Evolutionary conservation across 1,284 basidiomycete species (phyloP).

Genomic region (Ganoderma lingzhi): DNA sequence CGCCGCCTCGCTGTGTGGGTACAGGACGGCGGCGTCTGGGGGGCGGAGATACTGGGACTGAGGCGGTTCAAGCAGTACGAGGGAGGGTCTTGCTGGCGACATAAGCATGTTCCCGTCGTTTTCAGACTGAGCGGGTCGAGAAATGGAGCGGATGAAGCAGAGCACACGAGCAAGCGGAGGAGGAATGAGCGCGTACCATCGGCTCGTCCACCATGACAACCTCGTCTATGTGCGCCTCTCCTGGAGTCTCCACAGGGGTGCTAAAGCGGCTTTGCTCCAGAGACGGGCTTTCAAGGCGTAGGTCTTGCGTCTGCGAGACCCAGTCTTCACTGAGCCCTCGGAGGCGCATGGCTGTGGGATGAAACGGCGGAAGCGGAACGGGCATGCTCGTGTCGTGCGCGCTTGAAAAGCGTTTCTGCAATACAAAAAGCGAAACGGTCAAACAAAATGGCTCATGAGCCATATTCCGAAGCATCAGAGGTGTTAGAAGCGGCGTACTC

Average conservation of each 20-base stretch:
- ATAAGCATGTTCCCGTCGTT: constrained; percentile 24
- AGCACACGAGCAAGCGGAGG: background rate
- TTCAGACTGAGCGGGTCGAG: background rate
- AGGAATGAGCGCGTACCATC: constrained; percentile 24
- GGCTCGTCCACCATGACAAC: constrained; percentile 25
- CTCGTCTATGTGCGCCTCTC: constrained; percentile 24
- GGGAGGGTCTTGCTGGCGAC: constrained; percentile 19
- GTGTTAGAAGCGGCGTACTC: constrained; percentile 34
- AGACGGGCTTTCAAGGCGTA: constrained; percentile 66
- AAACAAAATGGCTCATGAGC: too few relatives aligned
- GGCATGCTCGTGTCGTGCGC: constrained; percentile 43
- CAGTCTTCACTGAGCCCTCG: constrained; percentile 64
- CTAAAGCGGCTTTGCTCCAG: constrained; percentile 14
- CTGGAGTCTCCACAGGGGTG: constrained; percentile 10
- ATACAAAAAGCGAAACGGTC: background rate
- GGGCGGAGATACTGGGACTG: constrained; percentile 17
- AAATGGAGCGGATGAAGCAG: background rate
- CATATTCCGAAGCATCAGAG: background rate
- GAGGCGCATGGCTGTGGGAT: constrained; percentile 18
- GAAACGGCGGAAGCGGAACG: constrained; percentile 29
- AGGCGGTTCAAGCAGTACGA: constrained; percentile 12
- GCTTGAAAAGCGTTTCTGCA: constrained; percentile 65
- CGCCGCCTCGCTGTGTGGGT: constrained; percentile 6
- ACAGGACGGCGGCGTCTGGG: constrained; percentile 9
- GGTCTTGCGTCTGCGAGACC: constrained; percentile 67